phyloP scores from a whole-genome alignment of 345 rosid genomes.

The Schrenkiella parvula region DNA sequence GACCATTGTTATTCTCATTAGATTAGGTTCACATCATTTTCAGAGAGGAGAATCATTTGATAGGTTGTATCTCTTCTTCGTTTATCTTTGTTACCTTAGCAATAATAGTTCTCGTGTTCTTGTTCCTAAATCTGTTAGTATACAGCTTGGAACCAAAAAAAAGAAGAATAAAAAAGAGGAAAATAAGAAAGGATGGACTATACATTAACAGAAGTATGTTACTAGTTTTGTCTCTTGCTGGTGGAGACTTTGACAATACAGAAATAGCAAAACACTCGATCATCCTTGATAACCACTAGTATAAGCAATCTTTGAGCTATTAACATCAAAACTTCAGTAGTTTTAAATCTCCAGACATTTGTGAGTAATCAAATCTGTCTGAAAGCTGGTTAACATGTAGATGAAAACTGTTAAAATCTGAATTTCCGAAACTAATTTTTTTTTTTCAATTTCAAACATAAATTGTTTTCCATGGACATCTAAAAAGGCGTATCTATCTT shows the following conservation, averaged over 20 bases:
- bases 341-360: background rate
- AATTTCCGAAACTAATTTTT: too few relatives aligned
- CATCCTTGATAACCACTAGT: background rate
- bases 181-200: background rate
- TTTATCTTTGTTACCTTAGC: background rate
- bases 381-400: background rate
- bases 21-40: slow-evolving; percentile 28
- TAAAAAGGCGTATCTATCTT: slow-evolving; percentile 6
- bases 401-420: background rate
- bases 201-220: background rate
- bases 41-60: slow-evolving; percentile 7
- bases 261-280: background rate
- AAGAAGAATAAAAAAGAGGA: too few relatives aligned
- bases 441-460: background rate
- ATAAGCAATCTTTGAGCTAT: background rate
- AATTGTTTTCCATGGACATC: background rate
- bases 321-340: too few relatives aligned
- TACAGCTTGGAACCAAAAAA: background rate
- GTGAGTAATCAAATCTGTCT: background rate
- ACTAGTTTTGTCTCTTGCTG: background rate
- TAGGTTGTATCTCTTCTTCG: slow-evolving; percentile 3
- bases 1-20: slow-evolving; percentile 22
- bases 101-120: slow-evolving; percentile 12
- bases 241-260: background rate
- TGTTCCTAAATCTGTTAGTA: background rate